Evolutionary conservation across 805 yeast species (phyloP), one percentile per base, ranked within the genome.

Genomic region (Candida cerambycidarum): DNA sequence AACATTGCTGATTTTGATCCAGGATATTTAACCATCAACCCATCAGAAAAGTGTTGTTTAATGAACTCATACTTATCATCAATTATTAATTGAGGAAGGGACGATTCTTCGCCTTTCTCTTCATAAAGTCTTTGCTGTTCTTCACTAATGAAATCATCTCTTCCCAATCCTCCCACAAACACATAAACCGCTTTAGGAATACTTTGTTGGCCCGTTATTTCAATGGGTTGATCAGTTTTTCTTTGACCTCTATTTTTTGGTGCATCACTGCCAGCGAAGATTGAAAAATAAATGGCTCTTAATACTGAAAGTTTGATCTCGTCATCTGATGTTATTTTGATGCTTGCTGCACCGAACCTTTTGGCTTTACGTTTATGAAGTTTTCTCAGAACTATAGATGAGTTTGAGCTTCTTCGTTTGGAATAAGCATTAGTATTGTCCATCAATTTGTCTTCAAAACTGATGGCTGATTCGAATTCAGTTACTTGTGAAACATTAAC

Each of bases 131-230:
- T 19, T 4, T 11, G 18, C 13, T 24, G 19, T n/a, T 16, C 34
- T 30, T 38, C 35, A 11, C 12, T 15, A 5, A 41, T 14, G 15
- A 46, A 43, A 12, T 35, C 39, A 2, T 31, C 38, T 28, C 45
- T 38, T 1, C 14, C 21, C 25, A 89, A 58, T 0, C 95, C 96
- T 0, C 93, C 88, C 3, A 80, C 75, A 39, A 81, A 65, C 3
- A 86, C 59, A 17, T 79, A 63, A 0, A 85, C 79, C 2, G 83
- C 73, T 44, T 77, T 79, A n/a, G 69, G 57, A 2, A 86, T 64
- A 3, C 69, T 59, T 2, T 24, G 18, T 21, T 5, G 6, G 17
- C 42, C 42, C 3, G 35, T 10, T 11, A 30, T n/a, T 11, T n/a
- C n/a, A n/a, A n/a, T n/a, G n/a, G n/a, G n/a, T n/a, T n/a, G n/a